Evolutionary conservation across 1,139 yeast genomes (phyloP).

Genomic region (Zygoascus hellenicus): DNA sequence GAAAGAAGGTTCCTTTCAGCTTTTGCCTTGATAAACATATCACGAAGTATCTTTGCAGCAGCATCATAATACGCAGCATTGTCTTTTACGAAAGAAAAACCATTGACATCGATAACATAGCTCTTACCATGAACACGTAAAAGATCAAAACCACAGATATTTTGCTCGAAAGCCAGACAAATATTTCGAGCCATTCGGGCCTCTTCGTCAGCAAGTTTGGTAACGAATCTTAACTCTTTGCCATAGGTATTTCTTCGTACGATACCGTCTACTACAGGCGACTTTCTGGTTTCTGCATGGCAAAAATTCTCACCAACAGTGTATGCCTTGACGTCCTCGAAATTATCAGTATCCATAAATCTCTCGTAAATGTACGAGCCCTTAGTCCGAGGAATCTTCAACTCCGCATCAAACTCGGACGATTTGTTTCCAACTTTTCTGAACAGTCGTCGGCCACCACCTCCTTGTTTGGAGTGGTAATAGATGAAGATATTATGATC

Average conservation of each 20-base stretch:
- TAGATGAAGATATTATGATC: conserved; percentile 95
- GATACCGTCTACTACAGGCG: conserved; percentile 98
- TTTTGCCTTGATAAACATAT: conserved; percentile 60
- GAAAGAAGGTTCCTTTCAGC: conserved; percentile 41
- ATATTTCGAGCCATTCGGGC: conserved; percentile 73
- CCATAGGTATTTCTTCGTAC: conserved; percentile 97
- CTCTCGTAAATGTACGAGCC: conserved; percentile 92
- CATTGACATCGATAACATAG: conserved; percentile 95
- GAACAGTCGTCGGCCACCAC: conserved; percentile 93
- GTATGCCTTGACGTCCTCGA: conserved; percentile 97
- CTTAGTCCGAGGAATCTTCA: conserved; percentile 69
- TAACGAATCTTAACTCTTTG: conserved; percentile 86
- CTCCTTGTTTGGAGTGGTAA: conserved; percentile 83
- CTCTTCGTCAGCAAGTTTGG: conserved; percentile 71
- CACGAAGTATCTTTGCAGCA: conserved; percentile 71
- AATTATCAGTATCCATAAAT: conserved; percentile 96
- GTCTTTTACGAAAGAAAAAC: conserved; percentile 96
- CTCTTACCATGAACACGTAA: conserved; percentile 83
- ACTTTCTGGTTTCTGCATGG: conserved; percentile 97
- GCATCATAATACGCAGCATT: conserved; percentile 79
- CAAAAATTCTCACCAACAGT: conserved; percentile 89
- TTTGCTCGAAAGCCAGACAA: conserved; percentile 73
- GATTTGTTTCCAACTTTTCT: conserved; percentile 96
- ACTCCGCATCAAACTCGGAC: conserved; percentile 86
- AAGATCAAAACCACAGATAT: conserved; percentile 97